Conservation (phyloP, 345 rosid species). For the Erysimum cheiranthoides region DNA sequence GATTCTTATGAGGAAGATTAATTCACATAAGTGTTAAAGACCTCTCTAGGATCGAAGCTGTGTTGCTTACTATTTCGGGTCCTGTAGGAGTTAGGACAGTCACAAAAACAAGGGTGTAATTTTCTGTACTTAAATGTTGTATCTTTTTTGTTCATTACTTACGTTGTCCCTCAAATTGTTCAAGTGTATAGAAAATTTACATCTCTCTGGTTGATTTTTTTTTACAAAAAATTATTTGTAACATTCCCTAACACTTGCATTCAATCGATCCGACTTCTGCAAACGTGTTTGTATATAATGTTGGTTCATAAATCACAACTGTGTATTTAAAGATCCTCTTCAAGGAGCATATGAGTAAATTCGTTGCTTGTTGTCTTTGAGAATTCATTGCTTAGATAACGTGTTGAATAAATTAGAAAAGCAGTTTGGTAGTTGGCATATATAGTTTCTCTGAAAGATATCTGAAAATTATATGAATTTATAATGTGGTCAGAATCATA, state of each 20-base stretch:
- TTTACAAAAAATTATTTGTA: neutral
- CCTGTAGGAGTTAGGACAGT: conserved; percentile 26
- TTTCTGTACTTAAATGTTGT: conserved; percentile 34
- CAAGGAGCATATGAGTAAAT: too few relatives aligned
- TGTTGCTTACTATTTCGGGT: conserved; percentile 18
- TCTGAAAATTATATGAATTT: too few relatives aligned
- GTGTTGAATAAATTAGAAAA: too few relatives aligned
- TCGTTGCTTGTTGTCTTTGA: too few relatives aligned
- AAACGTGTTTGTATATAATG: neutral
- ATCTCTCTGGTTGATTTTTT: neutral
- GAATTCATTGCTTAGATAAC: too few relatives aligned
- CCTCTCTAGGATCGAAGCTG: conserved; percentile 24
- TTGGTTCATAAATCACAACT: too few relatives aligned
- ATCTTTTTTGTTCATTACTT: conserved; percentile 7
- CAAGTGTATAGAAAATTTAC: conserved; percentile 43
- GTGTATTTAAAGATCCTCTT: too few relatives aligned
- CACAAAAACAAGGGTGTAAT: conserved; percentile 28
- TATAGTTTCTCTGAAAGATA: too few relatives aligned
- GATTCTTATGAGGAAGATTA: conserved; percentile 2
- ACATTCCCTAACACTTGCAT: neutral
- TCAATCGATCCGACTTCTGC: neutral
- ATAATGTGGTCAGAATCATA: too few relatives aligned
- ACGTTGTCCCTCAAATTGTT: conserved; percentile 11
- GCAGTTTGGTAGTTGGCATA: too few relatives aligned
- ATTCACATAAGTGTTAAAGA: conserved; percentile 22